These are phyloP conservation scores for Mollisiaceae sp. DNA, from an alignment of 2,329 filamentous ascomycete species.

Conservation along the genomic window DNA sequence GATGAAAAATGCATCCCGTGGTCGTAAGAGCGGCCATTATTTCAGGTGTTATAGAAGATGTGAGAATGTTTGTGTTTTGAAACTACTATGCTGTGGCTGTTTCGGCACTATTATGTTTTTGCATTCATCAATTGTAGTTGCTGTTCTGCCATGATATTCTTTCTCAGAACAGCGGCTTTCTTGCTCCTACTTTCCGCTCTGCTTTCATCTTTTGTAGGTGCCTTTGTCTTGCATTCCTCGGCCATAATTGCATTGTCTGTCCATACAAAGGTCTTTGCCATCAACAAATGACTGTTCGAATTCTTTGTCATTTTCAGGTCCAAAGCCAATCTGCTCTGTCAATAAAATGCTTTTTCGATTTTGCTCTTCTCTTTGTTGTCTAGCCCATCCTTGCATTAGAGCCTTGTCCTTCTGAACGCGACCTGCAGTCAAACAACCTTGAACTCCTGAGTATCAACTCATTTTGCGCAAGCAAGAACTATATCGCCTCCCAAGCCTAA, in stretches of 20 bases:
- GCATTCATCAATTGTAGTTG: neutral
- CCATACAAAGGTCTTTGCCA: neutral
- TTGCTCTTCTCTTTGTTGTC: neutral
- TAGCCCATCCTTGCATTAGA: neutral
- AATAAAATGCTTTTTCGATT: neutral
- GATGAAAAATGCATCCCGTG: neutral
- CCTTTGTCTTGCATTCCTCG: neutral
- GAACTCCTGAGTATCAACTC: neutral
- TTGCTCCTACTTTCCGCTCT: neutral
- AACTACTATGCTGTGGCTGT: neutral
- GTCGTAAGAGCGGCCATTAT: neutral
- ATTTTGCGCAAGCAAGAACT: neutral
- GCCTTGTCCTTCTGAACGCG: neutral
- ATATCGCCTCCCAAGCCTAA: neutral
- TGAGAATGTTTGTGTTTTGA: neutral
- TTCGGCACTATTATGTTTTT: neutral
- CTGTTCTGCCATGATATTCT: conserved; percentile 3
- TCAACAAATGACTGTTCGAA: neutral
- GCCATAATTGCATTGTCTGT: neutral
- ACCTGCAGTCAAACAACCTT: neutral
- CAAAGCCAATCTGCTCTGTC: neutral
- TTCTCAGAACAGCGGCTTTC: neutral
- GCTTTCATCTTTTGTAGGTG: neutral
- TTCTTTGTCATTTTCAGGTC: neutral
- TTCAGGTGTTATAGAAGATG: neutral